Evolutionary conservation across 257 asterid genomes (phyloP), one percentile per base, ranked within the genome.

Genomic region (Salvia hispanica): DNA sequence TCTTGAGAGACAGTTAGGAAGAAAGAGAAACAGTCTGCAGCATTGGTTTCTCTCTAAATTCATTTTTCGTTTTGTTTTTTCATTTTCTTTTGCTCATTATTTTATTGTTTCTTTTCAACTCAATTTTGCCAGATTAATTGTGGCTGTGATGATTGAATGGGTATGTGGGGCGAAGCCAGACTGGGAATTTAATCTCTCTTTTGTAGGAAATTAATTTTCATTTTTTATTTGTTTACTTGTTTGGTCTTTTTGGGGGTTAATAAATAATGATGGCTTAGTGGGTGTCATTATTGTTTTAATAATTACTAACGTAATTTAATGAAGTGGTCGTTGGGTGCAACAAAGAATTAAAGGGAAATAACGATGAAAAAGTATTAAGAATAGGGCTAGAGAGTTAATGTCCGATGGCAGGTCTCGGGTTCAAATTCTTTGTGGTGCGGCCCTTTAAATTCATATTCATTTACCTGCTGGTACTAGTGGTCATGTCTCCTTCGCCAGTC

Each of bases 221-320:
- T 46, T 65, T 56, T 55, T 9, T 12, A 61, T 55, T 73, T 60
- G 47, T 16, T 61, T 48, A 33, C 3, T 66, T 59, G 56, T 61
- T 21, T 43, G 46, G 14, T 58, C 51, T 51, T 40, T 45, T 58
- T 46, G 18, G 66, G 37, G 9, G 40, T 66, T 60, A 39, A 25
- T 25, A 25, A 25, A 25, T 25, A 25, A 39, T 61, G 28, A 71
- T 63, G 46, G 64, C 37, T 79, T 67, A 81, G 81, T 84, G 83
- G 87, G 67, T 16, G 54, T 84, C 80, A 77, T 79, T 52, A 81
- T 84, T 75, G 59, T 55, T 62, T 68, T 57, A 73, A 79, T 76
- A 76, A 81, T 73, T 77, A 45, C 71, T 43, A 62, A 25, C 25
- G 67, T 45, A 42, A 21, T 15, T 25, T 25, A 25, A 25, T 25